Base-by-base conservation (phyloP, 2,329 filamentous ascomycete species). In the Nigrospora oryzae region DNA sequence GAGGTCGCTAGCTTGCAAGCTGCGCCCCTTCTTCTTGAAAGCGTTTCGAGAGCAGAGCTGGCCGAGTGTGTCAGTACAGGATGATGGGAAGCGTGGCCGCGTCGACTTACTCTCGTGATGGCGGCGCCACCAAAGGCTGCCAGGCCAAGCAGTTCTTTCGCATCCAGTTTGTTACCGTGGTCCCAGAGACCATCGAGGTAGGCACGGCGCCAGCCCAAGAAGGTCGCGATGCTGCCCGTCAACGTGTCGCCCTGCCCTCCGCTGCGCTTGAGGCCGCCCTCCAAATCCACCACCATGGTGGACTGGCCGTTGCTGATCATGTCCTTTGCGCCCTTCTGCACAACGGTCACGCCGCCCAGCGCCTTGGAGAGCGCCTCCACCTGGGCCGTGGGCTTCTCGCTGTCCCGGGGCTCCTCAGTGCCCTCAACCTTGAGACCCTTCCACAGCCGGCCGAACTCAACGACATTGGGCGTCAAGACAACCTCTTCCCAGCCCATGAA, bases 191-290 rank as follows among this genome's bases (percentile, higher is more conserved):
- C 74, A 46, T 95, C 86, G 44, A 89, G 71, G 63, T 98, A 98
- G 17, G 89, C 89, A 61, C 83, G 83, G 49, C 91, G 76, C 83
- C 91, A 98, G 2, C 81, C 90, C 51, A 97, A 66, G 53, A 98
- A 81, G 4, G 93, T 97, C 1, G 86, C 93, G 52, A 98, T 70
- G 32, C 83, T 83, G 2, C 93, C 93, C 0, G 93, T 97, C 52
- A 98, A 70, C 4, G 93, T 97, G 66, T 98, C 93, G 2, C 93
- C 93, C 67, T 98, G 93, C 0, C 93, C 93, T 40, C 91, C 93
- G 46, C 87, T 91, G 52, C 93, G 75, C 77, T 98, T 98, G 63
- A 81, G 66, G 1, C 91, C 91, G 10, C 93, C 93, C 57, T 80
- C 68, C 3, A 90, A 67, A 54, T 95, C 89, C 23, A 84, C 86